phyloP scores from a whole-genome alignment of 768 basidiomycete species.

The Nidularia pulvinata region DNA sequence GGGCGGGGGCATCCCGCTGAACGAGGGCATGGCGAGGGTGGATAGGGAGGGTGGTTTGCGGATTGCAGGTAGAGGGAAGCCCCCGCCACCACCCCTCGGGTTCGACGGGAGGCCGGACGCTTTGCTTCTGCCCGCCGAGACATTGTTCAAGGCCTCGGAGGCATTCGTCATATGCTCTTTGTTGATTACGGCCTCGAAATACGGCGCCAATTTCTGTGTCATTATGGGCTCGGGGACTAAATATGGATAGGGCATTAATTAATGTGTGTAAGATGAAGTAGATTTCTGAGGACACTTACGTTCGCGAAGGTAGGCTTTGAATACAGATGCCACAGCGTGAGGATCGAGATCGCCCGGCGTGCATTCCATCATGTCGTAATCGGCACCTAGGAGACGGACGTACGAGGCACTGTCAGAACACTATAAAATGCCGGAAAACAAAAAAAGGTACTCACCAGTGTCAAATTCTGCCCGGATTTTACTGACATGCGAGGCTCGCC shows the following conservation, averaged over 20 bases:
- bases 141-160: slow-evolving; percentile 8
- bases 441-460: slow-evolving; percentile 42
- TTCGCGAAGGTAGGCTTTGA: slow-evolving; percentile 93
- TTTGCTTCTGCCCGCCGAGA: slow-evolving; percentile 4
- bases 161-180: slow-evolving; percentile 46
- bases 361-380: slow-evolving; percentile 80
- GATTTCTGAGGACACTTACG: slow-evolving; percentile 48
- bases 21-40: slow-evolving; percentile 73
- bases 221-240: slow-evolving; percentile 88
- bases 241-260: neutral
- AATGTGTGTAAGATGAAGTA: slow-evolving; percentile 2
- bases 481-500: slow-evolving; percentile 78
- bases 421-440: too few species aligned
- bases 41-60: slow-evolving; percentile 82
- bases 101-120: slow-evolving; percentile 33
- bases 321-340: slow-evolving; percentile 90
- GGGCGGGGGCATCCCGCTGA: slow-evolving; percentile 58
- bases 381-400: slow-evolving; percentile 55
- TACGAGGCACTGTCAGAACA: too few species aligned
- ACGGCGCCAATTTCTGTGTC: slow-evolving; percentile 66
- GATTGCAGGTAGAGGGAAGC: slow-evolving; percentile 26
- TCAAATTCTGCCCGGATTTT: slow-evolving; percentile 83
- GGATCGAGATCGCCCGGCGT: slow-evolving; percentile 90
- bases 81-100: slow-evolving; percentile 26
- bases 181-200: slow-evolving; percentile 78